Evolutionary conservation across 371 early-diverging fungal genomes (phyloP), one percentile per base, ranked within the genome.

Genomic region (Saksenaea vasiformis): DNA sequence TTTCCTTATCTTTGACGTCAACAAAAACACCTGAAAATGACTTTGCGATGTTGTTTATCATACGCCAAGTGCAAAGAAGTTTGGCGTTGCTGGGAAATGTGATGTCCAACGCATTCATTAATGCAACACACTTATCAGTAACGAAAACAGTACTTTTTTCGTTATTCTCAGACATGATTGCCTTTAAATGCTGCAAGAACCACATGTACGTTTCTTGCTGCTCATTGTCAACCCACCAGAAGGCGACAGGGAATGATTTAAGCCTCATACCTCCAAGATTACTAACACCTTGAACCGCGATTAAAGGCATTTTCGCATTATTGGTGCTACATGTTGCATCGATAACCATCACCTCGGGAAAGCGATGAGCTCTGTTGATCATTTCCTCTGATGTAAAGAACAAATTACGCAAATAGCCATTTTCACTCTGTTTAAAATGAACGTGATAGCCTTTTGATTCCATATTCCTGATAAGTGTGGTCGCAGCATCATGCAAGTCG

Each of bases 271-370:
- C 27, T 5, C 62, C 58, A 36, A 58, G 47, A 37, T 63, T 63
- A 1, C 56, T 39, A 24, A 55, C 17, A 3, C 56, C 51, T n/a
- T 56, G 24, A 28, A 63, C 43, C 3, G 56, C 41, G 0, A 63
- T 19, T 26, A 57, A 64, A 31, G 64, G 37, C n/a, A 64, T 15
- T 13, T 28, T 56, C 15, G 35, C 14, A 10, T 34, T 53, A 27
- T 47, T 64, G 1, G 65, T 58, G 15, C 58, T 58, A 34, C 58
- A 64, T 4, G 59, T 58, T n/a, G 59, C 65, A 58, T 64, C 65
- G 28, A 64, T 27, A 8, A 39, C 10, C n/a, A 64, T 35, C 13
- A n/a, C 26, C 26, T 58, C 58, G 4, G 34, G 15, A 34, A 64
- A 58, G 24, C 53, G 31, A 22, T 41, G 53, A 15, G 53, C 65